A percentile compares a stretch with the other conserved stretches of the same genome.
Evolutionary conservation across 2,329 filamentous ascomycete species (phyloP).

Genomic region (Fusarium citri): DNA sequence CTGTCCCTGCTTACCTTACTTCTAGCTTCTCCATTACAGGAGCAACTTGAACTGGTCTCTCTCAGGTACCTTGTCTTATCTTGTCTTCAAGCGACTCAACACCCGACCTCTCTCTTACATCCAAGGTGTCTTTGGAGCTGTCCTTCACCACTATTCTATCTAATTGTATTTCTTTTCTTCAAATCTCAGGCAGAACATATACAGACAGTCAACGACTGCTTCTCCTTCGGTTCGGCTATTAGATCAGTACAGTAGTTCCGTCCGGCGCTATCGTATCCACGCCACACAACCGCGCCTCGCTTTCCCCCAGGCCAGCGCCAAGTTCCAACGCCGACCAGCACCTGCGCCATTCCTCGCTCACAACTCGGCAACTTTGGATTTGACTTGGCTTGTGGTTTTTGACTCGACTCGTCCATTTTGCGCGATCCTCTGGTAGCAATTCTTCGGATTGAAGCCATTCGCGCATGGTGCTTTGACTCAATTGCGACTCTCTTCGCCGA

Average conservation of each 20-base stretch:
- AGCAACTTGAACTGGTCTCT: background rate
- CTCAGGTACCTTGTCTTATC: background rate
- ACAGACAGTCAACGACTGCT: background rate
- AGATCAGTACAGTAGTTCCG: constrained; percentile 36
- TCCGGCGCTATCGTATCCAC: constrained; percentile 43
- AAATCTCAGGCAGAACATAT: background rate
- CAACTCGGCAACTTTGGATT: constrained; percentile 32
- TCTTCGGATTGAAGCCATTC: constrained; percentile 21
- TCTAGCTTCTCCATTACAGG: background rate
- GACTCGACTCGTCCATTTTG: constrained; percentile 1
- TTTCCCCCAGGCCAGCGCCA: constrained; percentile 24
- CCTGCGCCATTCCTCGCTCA: constrained; percentile 32
- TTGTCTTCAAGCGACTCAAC: constrained; percentile 1
- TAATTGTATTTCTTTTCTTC: constrained; percentile 7
- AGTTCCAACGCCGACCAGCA: constrained; percentile 21
- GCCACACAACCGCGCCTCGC: constrained; percentile 42
- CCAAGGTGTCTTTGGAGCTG: background rate
- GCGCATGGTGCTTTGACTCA: constrained; percentile 44
- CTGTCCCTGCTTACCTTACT: constrained; percentile 9
- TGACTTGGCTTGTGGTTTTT: constrained; percentile 11
- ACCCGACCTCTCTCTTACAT: constrained; percentile 16
- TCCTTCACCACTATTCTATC: background rate
- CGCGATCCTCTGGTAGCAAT: constrained; percentile 13
- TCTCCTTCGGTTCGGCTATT: constrained; percentile 22
- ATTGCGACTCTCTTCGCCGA: constrained; percentile 47